Conservation (phyloP, 768 basidiomycete genomes). For the Neoboletus magnificus region DNA sequence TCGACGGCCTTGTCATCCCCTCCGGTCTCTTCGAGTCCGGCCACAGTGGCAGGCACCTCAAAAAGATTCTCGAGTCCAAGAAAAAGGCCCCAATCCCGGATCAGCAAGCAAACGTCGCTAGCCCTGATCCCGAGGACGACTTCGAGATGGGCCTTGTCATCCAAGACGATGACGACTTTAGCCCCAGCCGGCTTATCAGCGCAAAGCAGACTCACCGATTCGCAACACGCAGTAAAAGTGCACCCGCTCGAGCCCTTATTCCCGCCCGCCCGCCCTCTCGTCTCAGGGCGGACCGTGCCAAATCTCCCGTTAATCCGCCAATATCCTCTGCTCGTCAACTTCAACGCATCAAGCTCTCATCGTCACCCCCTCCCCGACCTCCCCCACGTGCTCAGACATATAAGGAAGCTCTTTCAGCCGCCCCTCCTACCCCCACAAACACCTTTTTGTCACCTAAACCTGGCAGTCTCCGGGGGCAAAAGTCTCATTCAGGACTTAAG, state of each 20-base stretch:
- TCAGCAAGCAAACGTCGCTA: constrained; percentile 48
- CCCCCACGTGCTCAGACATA: constrained; percentile 54
- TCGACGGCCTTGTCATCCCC: constrained; percentile 81
- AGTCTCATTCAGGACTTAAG: constrained; percentile 80
- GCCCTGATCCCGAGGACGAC: constrained; percentile 74
- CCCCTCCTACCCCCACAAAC: constrained; percentile 46
- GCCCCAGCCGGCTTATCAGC: constrained; percentile 67
- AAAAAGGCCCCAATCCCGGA: constrained; percentile 56
- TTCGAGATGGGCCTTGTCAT: constrained; percentile 84
- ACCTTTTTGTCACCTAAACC: constrained; percentile 67
- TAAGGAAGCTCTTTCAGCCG: constrained; percentile 51
- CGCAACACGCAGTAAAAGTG: constrained; percentile 56
- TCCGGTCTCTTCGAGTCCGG: constrained; percentile 71
- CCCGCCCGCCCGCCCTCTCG: constrained; percentile 62
- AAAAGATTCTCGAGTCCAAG: constrained; percentile 51
- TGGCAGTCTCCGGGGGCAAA: constrained; percentile 76
- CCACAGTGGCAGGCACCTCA: constrained; percentile 49
- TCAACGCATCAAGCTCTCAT: constrained; percentile 63
- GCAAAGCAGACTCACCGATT: constrained; percentile 42
- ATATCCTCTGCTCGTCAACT: constrained; percentile 67
- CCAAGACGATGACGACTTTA: constrained; percentile 79
- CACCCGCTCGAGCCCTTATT: constrained; percentile 50
- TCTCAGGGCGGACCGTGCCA: constrained; percentile 59
- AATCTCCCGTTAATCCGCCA: constrained; percentile 69
- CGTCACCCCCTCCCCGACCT: constrained; percentile 63